Conservation (phyloP, 345 rosid species). For the Boechera retrofracta region DNA sequence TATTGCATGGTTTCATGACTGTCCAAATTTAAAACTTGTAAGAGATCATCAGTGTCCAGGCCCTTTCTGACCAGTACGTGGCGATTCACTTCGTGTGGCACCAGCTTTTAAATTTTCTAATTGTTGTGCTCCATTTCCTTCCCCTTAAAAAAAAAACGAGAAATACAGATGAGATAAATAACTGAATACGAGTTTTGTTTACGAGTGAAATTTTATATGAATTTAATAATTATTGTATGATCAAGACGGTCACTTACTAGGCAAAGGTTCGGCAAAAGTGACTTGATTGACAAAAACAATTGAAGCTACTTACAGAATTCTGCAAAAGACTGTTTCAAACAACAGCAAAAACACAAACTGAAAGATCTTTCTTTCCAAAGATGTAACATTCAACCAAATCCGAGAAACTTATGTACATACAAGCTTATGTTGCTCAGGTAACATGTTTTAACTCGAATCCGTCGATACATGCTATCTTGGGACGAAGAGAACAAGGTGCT, state of each 20-base stretch:
- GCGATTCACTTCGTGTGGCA: background rate
- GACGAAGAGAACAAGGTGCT: conserved; percentile 40
- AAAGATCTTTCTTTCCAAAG: too few species aligned
- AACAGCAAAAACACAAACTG: too few species aligned
- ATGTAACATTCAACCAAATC: too few species aligned
- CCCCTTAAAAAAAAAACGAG: too few species aligned
- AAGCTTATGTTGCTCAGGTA: background rate
- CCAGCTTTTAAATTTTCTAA: background rate
- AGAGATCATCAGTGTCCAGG: background rate
- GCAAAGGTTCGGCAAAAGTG: conserved; percentile 9
- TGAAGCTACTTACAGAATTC: too few species aligned
- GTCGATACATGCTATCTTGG: conserved; percentile 24
- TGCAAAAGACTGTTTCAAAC: too few species aligned
- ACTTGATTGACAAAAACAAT: too few species aligned
- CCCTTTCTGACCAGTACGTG: background rate
- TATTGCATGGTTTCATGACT: background rate
- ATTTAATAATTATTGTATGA: background rate
- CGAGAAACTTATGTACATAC: too few species aligned
- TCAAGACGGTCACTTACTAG: conserved; percentile 27
- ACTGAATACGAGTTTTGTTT: background rate
- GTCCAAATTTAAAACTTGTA: background rate
- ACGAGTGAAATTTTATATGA: background rate
- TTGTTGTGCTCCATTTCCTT: background rate
- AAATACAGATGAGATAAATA: background rate
- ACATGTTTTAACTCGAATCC: conserved; percentile 36